Percentiles rank a stretch among this genome's conserved stretches.
Conservation (phyloP, 768 basidiomycete genomes). For the Russula foetens region DNA sequence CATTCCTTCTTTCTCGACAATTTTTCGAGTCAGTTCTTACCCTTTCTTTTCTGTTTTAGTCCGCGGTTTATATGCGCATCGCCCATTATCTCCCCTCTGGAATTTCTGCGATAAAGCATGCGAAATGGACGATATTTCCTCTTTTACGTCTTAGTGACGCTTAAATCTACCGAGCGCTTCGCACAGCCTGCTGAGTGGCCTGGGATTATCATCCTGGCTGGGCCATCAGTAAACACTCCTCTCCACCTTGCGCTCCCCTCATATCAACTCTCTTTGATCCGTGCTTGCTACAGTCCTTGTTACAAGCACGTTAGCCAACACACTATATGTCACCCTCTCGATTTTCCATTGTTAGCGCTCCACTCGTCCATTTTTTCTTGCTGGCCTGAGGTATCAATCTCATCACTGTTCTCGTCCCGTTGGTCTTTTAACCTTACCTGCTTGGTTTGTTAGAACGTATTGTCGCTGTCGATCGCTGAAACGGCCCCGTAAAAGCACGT, state of each 20-base stretch:
- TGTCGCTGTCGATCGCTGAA: background rate
- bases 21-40: background rate
- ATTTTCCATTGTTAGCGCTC: background rate
- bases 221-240: background rate
- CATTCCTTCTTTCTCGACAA: background rate
- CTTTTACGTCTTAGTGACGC: constrained; percentile 14
- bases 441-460: background rate
- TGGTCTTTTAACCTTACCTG: background rate
- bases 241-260: background rate
- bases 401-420: background rate
- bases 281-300: background rate
- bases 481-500: background rate
- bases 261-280: background rate
- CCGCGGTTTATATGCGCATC: background rate
- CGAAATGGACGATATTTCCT: background rate
- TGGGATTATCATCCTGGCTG: background rate
- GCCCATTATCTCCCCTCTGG: background rate
- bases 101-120: background rate
- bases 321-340: constrained; percentile 5
- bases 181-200: background rate
- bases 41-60: background rate
- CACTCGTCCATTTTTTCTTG: background rate
- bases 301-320: background rate
- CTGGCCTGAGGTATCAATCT: background rate
- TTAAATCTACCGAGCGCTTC: constrained; percentile 2